Conservation (phyloP, 371 early-diverging fungal species). For the Syncephalastrum sp. region DNA sequence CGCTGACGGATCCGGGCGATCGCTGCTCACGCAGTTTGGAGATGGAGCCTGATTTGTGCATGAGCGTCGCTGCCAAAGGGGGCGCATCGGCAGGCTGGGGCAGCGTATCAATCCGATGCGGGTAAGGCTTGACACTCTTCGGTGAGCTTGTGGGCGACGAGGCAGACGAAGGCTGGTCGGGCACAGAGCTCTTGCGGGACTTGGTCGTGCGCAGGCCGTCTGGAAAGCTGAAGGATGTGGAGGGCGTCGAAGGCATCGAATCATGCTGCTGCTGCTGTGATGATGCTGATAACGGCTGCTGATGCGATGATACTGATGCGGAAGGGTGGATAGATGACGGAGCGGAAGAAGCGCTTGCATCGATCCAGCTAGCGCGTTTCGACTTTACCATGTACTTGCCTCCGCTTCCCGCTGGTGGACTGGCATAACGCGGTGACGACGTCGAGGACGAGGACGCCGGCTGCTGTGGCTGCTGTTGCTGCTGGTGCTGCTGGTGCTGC, state of each 20-base stretch:
- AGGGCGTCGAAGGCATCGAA: slow-evolving; percentile 14
- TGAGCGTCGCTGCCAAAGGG: background rate
- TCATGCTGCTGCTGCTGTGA: slow-evolving; percentile 1
- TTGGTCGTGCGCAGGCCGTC: slow-evolving; percentile 7
- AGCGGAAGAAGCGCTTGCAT: slow-evolving; percentile 19
- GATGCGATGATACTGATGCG: slow-evolving; percentile 1
- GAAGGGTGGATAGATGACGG: slow-evolving; percentile 1
- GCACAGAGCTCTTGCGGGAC: slow-evolving; percentile 16
- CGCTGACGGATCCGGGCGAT: background rate
- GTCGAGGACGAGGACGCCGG: background rate
- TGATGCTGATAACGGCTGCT: background rate
- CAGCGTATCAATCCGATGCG: background rate
- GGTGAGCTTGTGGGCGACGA: slow-evolving; percentile 16
- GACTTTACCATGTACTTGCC: slow-evolving; percentile 37
- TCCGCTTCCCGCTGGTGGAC: slow-evolving; percentile 32
- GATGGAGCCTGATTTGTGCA: slow-evolving; percentile 30
- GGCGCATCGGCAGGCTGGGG: background rate
- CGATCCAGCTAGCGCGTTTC: slow-evolving; percentile 35
- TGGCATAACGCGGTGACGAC: slow-evolving; percentile 27
- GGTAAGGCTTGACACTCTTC: slow-evolving; percentile 2
- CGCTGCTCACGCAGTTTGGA: slow-evolving; percentile 22
- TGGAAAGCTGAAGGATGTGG: slow-evolving; percentile 10
- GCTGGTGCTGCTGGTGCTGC: background rate
- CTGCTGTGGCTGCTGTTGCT: slow-evolving; percentile 4
- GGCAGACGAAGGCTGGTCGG: slow-evolving; percentile 9